Conservation (phyloP, 2,329 filamentous ascomycete genomes). For the Alternaria solani region DNA sequence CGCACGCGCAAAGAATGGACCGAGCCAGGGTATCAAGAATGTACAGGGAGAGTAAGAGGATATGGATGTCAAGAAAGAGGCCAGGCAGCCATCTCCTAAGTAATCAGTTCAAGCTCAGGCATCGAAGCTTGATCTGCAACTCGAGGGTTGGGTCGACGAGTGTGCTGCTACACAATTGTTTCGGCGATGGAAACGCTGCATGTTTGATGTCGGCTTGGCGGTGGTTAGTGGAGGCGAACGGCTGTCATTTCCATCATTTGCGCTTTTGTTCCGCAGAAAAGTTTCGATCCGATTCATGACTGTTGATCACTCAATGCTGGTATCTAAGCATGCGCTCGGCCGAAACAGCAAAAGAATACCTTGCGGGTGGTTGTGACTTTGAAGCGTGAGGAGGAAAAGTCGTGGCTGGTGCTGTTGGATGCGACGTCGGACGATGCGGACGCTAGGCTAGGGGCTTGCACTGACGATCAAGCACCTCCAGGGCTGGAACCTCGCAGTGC, state of each 20-base stretch:
- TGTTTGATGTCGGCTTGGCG: conserved; percentile 33
- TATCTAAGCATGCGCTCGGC: background rate
- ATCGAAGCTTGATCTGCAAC: conserved; percentile 22
- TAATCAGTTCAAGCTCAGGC: conserved; percentile 19
- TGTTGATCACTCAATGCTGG: background rate
- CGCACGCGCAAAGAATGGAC: conserved; percentile 3
- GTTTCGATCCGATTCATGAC: background rate
- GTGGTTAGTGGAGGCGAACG: conserved; percentile 5
- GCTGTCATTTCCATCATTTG: background rate
- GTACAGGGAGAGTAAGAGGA: conserved; percentile 5
- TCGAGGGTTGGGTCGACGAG: conserved; percentile 9
- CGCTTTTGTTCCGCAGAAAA: background rate
- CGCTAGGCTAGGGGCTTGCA: conserved; percentile 2
- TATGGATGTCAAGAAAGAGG: conserved; percentile 13
- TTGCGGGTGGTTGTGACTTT: background rate
- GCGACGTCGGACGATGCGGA: conserved; percentile 1
- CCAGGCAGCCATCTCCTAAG: conserved; percentile 26
- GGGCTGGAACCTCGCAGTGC: background rate
- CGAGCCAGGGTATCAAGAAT: conserved; percentile 9
- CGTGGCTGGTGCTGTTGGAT: background rate
- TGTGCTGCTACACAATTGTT: conserved; percentile 36
- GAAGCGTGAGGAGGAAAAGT: background rate
- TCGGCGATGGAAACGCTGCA: conserved; percentile 36
- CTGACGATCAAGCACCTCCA: background rate
- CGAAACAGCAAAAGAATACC: background rate